A percentile compares a stretch with the other conserved stretches of the same genome.
phyloP scores from a whole-genome alignment of 2,329 filamentous ascomycete genomes.

The Cladosporium cucumerinum region DNA sequence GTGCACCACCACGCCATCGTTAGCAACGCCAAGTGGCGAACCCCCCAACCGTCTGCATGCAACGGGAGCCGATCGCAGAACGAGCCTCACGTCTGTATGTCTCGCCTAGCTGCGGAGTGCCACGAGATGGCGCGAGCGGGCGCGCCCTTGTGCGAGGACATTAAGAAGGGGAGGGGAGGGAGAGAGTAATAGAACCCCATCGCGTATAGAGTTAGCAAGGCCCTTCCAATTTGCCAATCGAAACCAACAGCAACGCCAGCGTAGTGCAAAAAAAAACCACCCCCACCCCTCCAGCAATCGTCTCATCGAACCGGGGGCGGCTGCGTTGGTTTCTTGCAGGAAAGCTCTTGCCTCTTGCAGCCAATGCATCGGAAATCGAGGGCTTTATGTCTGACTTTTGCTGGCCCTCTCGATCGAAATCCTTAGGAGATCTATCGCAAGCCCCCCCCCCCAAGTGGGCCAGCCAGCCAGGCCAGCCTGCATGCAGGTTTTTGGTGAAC shows the following conservation, averaged over 20 bases:
- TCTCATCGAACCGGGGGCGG: background rate
- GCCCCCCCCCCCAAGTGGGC: no score
- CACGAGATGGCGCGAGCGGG: slow-evolving; percentile 7
- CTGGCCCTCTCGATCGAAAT: background rate
- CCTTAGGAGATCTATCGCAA: background rate
- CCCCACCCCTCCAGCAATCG: background rate
- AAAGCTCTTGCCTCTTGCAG: slow-evolving; percentile 8
- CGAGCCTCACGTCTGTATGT: slow-evolving; percentile 7
- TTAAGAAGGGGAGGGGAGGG: background rate
- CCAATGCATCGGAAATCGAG: slow-evolving; percentile 1
- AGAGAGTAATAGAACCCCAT: background rate
- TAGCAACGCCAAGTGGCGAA: background rate
- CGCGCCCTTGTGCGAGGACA: slow-evolving; percentile 6
- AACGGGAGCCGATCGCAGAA: slow-evolving; percentile 10
- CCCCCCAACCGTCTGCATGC: background rate
- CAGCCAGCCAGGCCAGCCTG: background rate
- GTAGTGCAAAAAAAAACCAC: background rate
- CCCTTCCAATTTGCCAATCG: background rate
- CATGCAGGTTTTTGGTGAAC: background rate
- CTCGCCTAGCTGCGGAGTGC: slow-evolving; percentile 11
- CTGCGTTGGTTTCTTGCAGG: background rate
- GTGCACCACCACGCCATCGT: background rate
- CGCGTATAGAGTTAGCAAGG: background rate
- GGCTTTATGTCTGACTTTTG: background rate
- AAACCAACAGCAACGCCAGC: background rate